Evolutionary conservation across 352 stramenopile species (phyloP), one percentile per base, ranked within the genome.

Genomic region (Peronospora belbahrii): DNA sequence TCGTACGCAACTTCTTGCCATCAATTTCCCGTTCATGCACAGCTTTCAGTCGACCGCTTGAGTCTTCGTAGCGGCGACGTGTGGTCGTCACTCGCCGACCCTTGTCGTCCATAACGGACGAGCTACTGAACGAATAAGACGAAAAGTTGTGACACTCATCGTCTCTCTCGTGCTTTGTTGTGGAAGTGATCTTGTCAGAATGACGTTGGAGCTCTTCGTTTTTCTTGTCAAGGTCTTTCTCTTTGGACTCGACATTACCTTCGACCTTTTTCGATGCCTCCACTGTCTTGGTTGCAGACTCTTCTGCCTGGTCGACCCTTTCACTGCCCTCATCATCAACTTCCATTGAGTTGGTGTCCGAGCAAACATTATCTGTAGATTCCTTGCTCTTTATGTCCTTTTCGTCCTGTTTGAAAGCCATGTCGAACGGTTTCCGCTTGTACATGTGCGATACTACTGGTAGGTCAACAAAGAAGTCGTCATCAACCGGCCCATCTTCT

Each of bases 91-190:
- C 46, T 35, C 49, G 50, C 6, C 50, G 52, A 11, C 59, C 61
- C 31, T 75, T 54, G 42, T 76, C 52, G 35, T 74, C 63, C 27
- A 74, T 22, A 0, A 59, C 19, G 14, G 38, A 56, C 22, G 49
- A 64, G 18, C 45, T 48, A 46, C 56, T 76, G 59, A 66, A 80
- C 38, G 64, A 75, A 23, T 75, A 78, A 9, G 59, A 67, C 43
- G 69, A 74, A 53, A 32, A 63, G 31, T 31, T 48, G 33, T 5
- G 35, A 7, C 30, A 22, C n/a, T 14, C 15, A 3, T 6, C 6
- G n/a, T 35, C 25, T 9, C n/a, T 32, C 15, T 39, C 23, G 22
- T 18, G 28, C 30, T 39, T 20, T 2, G 28, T 13, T 32, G 6
- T 40, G 9, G 30, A 20, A 10, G 27, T 15, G 15, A 38, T 13